Conservation (phyloP, 371 early-diverging fungal species). For the Nematocida minor region DNA sequence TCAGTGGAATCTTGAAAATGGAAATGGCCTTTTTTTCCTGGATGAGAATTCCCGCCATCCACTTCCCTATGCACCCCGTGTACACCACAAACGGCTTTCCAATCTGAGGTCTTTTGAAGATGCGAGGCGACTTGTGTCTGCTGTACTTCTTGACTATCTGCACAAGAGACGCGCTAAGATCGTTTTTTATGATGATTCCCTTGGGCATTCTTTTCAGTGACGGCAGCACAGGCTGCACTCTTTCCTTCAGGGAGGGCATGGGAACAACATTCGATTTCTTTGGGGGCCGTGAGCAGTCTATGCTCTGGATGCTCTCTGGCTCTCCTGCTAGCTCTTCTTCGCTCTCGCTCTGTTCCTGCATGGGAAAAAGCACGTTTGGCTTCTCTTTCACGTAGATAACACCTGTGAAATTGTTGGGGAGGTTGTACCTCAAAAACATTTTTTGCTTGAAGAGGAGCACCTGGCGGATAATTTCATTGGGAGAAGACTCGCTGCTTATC, state of each 20-base stretch:
- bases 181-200: slow-evolving; percentile 1
- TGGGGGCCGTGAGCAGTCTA: background rate
- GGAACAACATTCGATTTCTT: background rate
- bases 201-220: background rate
- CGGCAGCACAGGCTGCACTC: background rate
- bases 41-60: background rate
- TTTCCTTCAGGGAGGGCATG: background rate
- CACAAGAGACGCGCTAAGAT: background rate
- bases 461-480: slow-evolving; percentile 6
- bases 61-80: background rate
- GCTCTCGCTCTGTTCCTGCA: background rate
- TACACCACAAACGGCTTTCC: background rate
- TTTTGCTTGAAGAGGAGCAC: slow-evolving; percentile 3
- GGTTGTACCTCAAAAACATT: background rate
- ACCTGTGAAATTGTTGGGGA: slow-evolving; percentile 6
- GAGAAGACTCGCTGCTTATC: background rate
- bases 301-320: background rate
- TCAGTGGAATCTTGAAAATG: background rate
- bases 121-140: background rate
- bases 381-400: background rate
- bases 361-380: background rate
- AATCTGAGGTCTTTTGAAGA: background rate
- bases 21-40: background rate
- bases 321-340: background rate
- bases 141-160: background rate